Percentiles rank a stretch among this genome's conserved stretches.
Conservation (phyloP, 805 yeast genomes). For the Saccharomycopsis sp. region DNA sequence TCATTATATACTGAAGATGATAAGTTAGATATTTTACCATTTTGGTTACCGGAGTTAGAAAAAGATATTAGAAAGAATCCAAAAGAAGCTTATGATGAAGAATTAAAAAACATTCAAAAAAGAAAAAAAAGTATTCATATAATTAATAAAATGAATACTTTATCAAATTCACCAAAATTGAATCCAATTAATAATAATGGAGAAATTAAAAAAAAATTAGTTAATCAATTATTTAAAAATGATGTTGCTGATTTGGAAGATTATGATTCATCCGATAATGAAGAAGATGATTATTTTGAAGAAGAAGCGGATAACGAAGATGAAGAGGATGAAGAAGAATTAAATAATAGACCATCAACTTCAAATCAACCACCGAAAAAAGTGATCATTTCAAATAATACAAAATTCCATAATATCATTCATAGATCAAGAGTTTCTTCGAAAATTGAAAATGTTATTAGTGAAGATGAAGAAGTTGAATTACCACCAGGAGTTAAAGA, state of each 20-base stretch:
- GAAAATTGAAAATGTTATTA: conserved; percentile 48
- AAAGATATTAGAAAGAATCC: conserved; percentile 68
- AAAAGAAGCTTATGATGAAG: conserved; percentile 65
- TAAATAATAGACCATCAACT: too few relatives aligned
- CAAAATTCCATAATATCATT: not conserved
- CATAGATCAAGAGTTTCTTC: conserved; percentile 19
- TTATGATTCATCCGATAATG: conserved; percentile 41
- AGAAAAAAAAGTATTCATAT: conserved; percentile 29
- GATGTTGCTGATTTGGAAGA: conserved; percentile 41
- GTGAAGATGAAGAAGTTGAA: conserved; percentile 79
- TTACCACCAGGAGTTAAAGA: conserved; percentile 84
- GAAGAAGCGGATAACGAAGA: conserved; percentile 6
- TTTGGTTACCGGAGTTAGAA: conserved; percentile 91
- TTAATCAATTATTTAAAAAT: not conserved
- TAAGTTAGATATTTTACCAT: conserved; percentile 79
- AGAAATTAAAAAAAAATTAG: conserved; percentile 4
- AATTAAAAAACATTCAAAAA: conserved; percentile 41
- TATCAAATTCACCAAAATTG: conserved; percentile 21
- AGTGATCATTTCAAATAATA: conserved; percentile 2
- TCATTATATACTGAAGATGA: conserved; percentile 84
- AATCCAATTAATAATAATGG: conserved; percentile 2
- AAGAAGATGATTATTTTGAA: conserved; percentile 34
- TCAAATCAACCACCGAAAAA: not conserved
- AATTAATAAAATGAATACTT: conserved; percentile 28
- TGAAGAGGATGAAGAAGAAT: conserved; percentile 22